Base-by-base conservation (phyloP, 495 filamentous ascomycete species). In the Talaromyces wortmannii region DNA sequence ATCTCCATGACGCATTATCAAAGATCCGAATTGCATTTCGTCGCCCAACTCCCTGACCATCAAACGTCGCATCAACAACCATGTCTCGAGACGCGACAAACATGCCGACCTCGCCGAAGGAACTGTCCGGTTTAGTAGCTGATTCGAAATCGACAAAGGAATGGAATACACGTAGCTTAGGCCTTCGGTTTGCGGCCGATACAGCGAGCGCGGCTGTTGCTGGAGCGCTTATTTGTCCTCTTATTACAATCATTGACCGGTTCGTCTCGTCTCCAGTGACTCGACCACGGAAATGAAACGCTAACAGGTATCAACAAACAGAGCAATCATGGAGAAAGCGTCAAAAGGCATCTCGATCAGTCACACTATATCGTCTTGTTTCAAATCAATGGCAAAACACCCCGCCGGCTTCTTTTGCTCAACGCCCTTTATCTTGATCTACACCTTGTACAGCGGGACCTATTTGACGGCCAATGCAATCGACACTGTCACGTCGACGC, bases 251-350 rank as follows among this genome's bases (percentile, higher is more conserved):
- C 42, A 94, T 97, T 74, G 92, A 96, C 68, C 86, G 89, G 90
- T 95, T 76, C 45, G 78, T 52, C 54, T n/a, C 2, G 31, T 43
- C 47, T 42, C 23, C n/a, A 51, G 50, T 30, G 15, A 31, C 52
- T 57, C 32, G 32, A 23, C 30, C 17, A 32, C 49, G 31, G 15
- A 36, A 16, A 16, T 53, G 58, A 59, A 36, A 64, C 44, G 62
- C 40, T 31, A 52, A 45, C 47, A 50, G 31, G 36, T 13, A 50
- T 30, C 61, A 4, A 17, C 3, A 36, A 30, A 52, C 29, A 96
- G 90, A 52, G 89, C 85, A 10, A 95, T 98, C 63, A 96, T 97
- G 71, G 91, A 97, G 72, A 96, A 96, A 74, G 89, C 92, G 13
- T 91, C 90, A 44, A 92, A 91, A 60, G 82, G 85, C 53, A 78